phyloP scores from a whole-genome alignment of 73 alveolate species.

The Paramecium caudatum region DNA sequence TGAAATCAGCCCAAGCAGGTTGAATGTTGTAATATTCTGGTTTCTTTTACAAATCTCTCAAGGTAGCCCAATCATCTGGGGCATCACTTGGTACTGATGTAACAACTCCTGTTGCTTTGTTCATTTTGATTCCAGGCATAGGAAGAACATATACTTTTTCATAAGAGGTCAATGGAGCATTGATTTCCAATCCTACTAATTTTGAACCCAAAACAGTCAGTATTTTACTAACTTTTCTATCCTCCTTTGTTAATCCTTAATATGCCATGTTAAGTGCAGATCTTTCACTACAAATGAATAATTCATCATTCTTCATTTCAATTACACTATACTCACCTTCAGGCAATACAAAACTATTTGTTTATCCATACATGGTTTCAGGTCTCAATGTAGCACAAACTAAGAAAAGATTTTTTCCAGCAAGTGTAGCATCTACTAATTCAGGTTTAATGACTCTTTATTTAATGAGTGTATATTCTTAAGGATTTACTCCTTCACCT shows the following conservation, averaged over 20 bases:
- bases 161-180: conserved; percentile 94
- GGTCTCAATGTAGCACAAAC: conserved; percentile 99
- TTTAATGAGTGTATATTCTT: conserved; percentile 97
- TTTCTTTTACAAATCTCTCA: conserved; percentile 92
- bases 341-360: conserved; percentile 96
- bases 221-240: conserved; percentile 76
- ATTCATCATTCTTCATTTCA: conserved; percentile 91
- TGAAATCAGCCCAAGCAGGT: conserved; percentile 93
- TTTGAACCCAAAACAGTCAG: conserved; percentile 87
- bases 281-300: conserved; percentile 90
- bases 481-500: conserved; percentile 98
- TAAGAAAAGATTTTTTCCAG: conserved; percentile 85
- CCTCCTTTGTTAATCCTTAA: conserved; percentile 90
- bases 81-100: conserved; percentile 98
- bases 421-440: conserved; percentile 71
- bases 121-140: conserved; percentile 96
- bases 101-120: conserved; percentile 98
- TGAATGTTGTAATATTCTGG: conserved; percentile 89
- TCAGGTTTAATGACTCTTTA: conserved; percentile 81
- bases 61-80: conserved; percentile 98
- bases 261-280: conserved; percentile 94
- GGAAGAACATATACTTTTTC: conserved; percentile 96
- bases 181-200: conserved; percentile 92
- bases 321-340: conserved; percentile 97
- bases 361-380: conserved; percentile 99